Conservation (phyloP, 164 flowering plant species). For the Brasenia schreberi region DNA sequence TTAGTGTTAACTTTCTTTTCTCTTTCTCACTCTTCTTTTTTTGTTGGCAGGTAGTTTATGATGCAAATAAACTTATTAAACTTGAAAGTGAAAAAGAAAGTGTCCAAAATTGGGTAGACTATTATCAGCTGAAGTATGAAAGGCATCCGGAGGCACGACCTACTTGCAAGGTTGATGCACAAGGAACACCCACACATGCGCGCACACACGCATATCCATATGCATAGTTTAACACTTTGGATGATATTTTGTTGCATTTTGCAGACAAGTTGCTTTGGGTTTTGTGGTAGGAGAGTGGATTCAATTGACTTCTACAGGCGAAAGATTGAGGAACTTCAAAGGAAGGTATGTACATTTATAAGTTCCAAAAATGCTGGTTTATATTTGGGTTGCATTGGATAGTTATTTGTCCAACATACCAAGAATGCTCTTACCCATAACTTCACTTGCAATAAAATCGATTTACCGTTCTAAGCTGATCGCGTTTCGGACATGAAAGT, state of each 20-base stretch:
- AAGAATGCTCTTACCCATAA: too few relatives aligned
- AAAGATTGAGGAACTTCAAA: conserved; percentile 41
- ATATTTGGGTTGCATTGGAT: too few relatives aligned
- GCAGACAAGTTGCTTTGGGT: conserved; percentile 74
- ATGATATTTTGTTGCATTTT: conserved; percentile 2
- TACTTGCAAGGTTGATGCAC: conserved; percentile 36
- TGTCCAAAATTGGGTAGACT: conserved; percentile 82
- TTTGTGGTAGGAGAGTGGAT: conserved; percentile 76
- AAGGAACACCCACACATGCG: too few relatives aligned
- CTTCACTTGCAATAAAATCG: too few relatives aligned
- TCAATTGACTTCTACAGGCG: conserved; percentile 61
- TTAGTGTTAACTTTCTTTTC: too few relatives aligned
- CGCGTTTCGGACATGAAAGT: too few relatives aligned
- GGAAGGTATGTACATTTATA: conserved; percentile 19
- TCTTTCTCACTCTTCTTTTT: too few relatives aligned
- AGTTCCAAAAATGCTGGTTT: too few relatives aligned
- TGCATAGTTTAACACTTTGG: not conserved
- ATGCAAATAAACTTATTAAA: conserved; percentile 82
- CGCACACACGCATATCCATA: not conserved
- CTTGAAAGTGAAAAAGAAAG: conserved; percentile 53
- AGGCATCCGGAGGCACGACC: conserved; percentile 75
- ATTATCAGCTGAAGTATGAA: conserved; percentile 68
- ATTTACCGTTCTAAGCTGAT: too few relatives aligned
- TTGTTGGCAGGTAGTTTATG: conserved; percentile 56
- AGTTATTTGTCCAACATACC: too few relatives aligned